Percentiles rank a stretch among this genome's conserved stretches.
These are phyloP conservation scores for Samsoniella hepiali DNA, from an alignment of 2,329 filamentous ascomycete species.

Conservation along the genomic window DNA sequence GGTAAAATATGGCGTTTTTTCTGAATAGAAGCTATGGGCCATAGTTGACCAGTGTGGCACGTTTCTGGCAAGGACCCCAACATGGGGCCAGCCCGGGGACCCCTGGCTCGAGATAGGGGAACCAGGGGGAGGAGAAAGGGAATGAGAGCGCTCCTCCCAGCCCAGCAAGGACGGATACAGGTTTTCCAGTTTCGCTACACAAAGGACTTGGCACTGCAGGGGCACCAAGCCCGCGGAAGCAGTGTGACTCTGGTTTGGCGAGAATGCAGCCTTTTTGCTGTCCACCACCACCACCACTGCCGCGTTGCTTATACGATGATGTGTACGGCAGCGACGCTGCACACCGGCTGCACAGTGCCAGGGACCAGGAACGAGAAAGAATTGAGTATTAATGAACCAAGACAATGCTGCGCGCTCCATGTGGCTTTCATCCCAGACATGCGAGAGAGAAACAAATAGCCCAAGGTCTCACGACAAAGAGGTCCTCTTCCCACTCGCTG, in stretches of 20 bases:
- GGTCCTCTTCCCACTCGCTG: neutral
- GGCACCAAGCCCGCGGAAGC: neutral
- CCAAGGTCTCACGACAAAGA: neutral
- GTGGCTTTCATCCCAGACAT: neutral
- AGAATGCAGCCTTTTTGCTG: neutral
- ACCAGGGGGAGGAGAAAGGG: neutral
- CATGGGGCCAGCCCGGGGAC: neutral
- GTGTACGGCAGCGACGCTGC: too few relatives aligned
- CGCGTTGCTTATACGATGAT: neutral
- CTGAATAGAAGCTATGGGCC: constrained; percentile 4
- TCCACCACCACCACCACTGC: neutral
- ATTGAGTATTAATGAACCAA: neutral
- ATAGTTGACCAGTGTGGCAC: constrained; percentile 4
- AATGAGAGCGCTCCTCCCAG: neutral
- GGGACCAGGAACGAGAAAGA: neutral
- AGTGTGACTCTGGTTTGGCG: neutral
- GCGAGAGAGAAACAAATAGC: neutral
- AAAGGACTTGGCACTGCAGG: neutral
- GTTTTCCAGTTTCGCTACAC: neutral
- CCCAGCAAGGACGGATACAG: neutral
- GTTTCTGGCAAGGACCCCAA: too few relatives aligned
- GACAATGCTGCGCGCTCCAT: neutral
- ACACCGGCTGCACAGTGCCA: neutral
- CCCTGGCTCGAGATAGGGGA: constrained; percentile 1
- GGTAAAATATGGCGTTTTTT: constrained; percentile 2